phyloP scores from a whole-genome alignment of 805 yeast genomes.

The Candida incommunis region DNA sequence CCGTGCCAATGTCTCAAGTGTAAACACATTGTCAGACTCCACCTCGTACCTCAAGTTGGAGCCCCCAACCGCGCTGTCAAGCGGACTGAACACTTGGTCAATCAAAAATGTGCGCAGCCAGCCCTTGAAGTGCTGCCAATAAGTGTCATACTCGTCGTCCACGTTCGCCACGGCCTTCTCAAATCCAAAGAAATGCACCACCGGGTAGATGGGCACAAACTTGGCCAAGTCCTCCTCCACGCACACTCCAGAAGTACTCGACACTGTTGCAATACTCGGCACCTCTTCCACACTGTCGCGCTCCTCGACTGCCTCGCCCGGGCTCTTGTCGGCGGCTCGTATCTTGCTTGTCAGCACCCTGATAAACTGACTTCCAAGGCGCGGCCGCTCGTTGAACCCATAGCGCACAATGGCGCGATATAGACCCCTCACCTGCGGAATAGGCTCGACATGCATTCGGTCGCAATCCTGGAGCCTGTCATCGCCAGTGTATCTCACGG shows the following conservation, averaged over 20 bases:
- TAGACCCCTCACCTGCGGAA: background rate
- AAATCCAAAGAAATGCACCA: background rate
- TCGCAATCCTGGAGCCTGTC: background rate
- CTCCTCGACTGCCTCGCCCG: background rate
- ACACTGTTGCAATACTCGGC: background rate
- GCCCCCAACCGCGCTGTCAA: slow-evolving; percentile 1
- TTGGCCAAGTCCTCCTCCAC: background rate
- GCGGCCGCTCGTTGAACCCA: background rate
- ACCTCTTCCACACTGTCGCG: background rate
- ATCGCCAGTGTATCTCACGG: background rate
- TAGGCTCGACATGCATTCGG: background rate
- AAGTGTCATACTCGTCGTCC: background rate
- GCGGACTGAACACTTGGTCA: background rate
- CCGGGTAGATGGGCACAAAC: background rate
- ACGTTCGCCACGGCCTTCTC: background rate
- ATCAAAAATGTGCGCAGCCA: background rate
- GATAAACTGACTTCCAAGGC: background rate
- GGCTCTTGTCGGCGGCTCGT: background rate
- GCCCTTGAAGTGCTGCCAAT: background rate
- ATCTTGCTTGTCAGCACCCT: background rate
- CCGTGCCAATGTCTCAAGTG: background rate
- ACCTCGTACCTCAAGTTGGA: background rate
- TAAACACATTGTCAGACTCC: background rate
- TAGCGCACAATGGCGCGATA: background rate
- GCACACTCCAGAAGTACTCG: background rate